A percentile compares a stretch with the other conserved stretches of the same genome.
Conservation (phyloP, 805 yeast genomes). For the Schwanniomyces sp. region DNA sequence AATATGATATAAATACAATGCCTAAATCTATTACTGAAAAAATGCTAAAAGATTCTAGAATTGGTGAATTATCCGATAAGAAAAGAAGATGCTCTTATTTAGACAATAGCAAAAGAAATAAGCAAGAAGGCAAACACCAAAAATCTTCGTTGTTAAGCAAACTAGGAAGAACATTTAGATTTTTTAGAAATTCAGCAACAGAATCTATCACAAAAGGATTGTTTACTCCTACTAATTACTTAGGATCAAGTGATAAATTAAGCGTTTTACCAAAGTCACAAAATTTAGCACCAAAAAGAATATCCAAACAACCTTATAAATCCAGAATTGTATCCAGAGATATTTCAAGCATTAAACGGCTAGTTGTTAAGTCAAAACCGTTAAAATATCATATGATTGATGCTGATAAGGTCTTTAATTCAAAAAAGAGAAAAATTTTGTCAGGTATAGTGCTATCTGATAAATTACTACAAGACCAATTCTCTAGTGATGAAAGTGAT, state of each 20-base stretch:
- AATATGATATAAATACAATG: slow-evolving; percentile 19
- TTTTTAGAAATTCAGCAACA: slow-evolving; percentile 21
- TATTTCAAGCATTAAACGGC: slow-evolving; percentile 29
- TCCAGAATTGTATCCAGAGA: slow-evolving; percentile 14
- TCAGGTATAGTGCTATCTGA: slow-evolving; percentile 13
- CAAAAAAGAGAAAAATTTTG: slow-evolving; percentile 30
- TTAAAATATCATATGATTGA: slow-evolving; percentile 40
- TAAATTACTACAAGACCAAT: slow-evolving; percentile 15
- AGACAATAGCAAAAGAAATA: slow-evolving; percentile 6
- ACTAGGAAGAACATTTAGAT: slow-evolving; percentile 34
- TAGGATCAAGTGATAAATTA: slow-evolving; percentile 10
- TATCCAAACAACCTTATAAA: slow-evolving; percentile 6
- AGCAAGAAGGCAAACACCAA: slow-evolving; percentile 7
- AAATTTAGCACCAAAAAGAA: slow-evolving; percentile 6
- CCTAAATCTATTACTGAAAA: slow-evolving; percentile 34
- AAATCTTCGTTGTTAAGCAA: slow-evolving; percentile 28
- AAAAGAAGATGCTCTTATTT: slow-evolving; percentile 17
- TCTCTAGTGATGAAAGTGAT: slow-evolving; percentile 21
- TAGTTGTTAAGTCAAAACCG: slow-evolving; percentile 41
- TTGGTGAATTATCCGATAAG: slow-evolving; percentile 10
- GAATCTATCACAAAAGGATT: slow-evolving; percentile 24
- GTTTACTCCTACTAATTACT: slow-evolving; percentile 26
- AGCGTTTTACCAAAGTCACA: slow-evolving; percentile 6
- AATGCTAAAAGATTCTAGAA: slow-evolving; percentile 15
- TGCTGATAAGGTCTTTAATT: slow-evolving; percentile 38